phyloP scores from a whole-genome alignment of 169 alveolate genomes.

The Plasmodium relictum region DNA sequence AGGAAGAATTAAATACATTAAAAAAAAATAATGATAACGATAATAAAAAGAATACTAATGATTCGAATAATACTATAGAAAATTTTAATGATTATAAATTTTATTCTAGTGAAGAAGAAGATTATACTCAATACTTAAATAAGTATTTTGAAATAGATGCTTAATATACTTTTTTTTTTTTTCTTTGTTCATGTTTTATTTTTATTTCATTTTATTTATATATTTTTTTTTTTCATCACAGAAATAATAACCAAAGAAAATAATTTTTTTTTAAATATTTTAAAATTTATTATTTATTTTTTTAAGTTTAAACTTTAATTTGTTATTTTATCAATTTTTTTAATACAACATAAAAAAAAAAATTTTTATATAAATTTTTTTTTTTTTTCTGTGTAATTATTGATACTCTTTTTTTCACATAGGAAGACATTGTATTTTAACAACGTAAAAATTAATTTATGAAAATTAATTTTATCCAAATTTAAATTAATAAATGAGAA shows the following conservation, averaged over 20 bases:
- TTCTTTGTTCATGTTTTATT: background rate
- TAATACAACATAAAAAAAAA: background rate
- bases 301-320: slow-evolving; percentile 16
- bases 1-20: background rate
- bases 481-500: slow-evolving; percentile 68
- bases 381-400: slow-evolving; percentile 44
- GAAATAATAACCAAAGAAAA: background rate
- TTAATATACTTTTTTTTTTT: slow-evolving; percentile 6
- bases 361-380: slow-evolving; percentile 55
- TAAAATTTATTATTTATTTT: slow-evolving; percentile 7
- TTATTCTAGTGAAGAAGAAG: slow-evolving; percentile 73
- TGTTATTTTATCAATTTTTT: slow-evolving; percentile 4
- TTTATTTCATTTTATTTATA: too few species aligned
- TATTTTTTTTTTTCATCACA: background rate
- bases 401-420: slow-evolving; percentile 4
- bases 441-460: slow-evolving; percentile 67
- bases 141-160: slow-evolving; percentile 67
- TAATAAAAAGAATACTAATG: background rate
- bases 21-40: background rate
- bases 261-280: slow-evolving; percentile 6
- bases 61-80: slow-evolving; percentile 5
- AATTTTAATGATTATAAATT: slow-evolving; percentile 47
- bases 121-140: slow-evolving; percentile 70
- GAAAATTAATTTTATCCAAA: slow-evolving; percentile 67
- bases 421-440: slow-evolving; percentile 40